A percentile compares a stretch with the other conserved stretches of the same genome.
Evolutionary conservation across 2,329 filamentous ascomycete genomes (phyloP).

Genomic region (Corinectria fuckeliana): DNA sequence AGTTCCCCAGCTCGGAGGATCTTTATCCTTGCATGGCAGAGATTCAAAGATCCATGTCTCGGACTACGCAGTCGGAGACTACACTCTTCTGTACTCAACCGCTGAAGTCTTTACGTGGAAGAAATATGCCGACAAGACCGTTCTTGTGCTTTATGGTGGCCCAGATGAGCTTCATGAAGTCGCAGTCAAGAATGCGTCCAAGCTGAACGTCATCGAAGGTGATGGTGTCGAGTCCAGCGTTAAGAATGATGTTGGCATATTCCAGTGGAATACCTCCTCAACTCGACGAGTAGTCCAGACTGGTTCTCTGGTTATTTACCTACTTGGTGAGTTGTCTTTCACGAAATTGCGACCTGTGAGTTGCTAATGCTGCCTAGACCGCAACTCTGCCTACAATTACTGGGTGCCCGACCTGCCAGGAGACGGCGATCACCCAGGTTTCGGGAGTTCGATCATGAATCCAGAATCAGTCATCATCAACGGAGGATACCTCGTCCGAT

Average conservation of each 20-base stretch:
- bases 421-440: conserved; percentile 33
- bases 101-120: conserved; percentile 76
- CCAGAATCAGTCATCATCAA: conserved; percentile 56
- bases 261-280: conserved; percentile 43
- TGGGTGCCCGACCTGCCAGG: conserved; percentile 66
- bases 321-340: conserved; percentile 38
- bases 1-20: conserved; percentile 64
- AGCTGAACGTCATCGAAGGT: conserved; percentile 34
- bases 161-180: conserved; percentile 69
- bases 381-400: conserved; percentile 71
- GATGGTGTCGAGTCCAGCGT: conserved; percentile 36
- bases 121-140: conserved; percentile 62
- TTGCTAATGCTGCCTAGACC: conserved; percentile 50
- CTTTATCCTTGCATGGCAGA: conserved; percentile 63
- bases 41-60: conserved; percentile 73
- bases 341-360: accelerated
- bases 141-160: conserved; percentile 69
- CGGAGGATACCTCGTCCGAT: conserved; percentile 69
- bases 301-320: conserved; percentile 51
- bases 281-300: conserved; percentile 42
- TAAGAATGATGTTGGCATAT: conserved; percentile 25
- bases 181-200: conserved; percentile 47
- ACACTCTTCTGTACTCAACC: conserved; percentile 69
- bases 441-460: conserved; percentile 45
- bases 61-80: conserved; percentile 68